Evolutionary conservation across 2,329 filamentous ascomycete genomes (phyloP).

Genomic region (Phyllosticta capitalensis): DNA sequence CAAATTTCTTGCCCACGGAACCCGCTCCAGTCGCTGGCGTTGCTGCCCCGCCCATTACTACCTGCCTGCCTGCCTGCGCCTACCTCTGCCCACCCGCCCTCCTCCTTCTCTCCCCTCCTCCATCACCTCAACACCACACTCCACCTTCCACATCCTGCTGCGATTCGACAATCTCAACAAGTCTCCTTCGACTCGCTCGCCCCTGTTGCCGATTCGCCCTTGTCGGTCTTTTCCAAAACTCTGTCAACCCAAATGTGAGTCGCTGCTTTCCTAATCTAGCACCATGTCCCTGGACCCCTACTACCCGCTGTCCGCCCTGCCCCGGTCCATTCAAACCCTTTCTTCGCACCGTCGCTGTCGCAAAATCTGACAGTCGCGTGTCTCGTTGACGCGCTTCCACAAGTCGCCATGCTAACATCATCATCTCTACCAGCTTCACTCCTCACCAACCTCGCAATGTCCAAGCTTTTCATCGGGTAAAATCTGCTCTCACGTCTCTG

Average conservation of each 20-base stretch:
- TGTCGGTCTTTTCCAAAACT: background rate
- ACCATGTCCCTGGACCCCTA: background rate
- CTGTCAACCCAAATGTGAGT: background rate
- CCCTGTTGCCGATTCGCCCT: slow-evolving; percentile 12
- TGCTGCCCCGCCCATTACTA: background rate
- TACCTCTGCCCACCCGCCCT: background rate
- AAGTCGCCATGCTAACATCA: background rate
- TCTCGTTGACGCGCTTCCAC: background rate
- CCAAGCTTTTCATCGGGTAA: slow-evolving; percentile 93
- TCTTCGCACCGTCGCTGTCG: background rate
- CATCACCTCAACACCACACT: background rate
- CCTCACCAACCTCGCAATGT: slow-evolving; percentile 48
- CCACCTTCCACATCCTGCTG: background rate
- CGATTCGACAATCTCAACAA: background rate
- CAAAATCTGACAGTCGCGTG: no score
- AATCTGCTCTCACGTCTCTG: slow-evolving; percentile 22
- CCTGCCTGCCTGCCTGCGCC: background rate
- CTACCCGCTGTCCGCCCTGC: background rate
- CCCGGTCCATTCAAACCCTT: background rate
- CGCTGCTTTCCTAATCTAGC: background rate
- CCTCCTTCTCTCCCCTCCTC: background rate
- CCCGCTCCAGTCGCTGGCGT: background rate
- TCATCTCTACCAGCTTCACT: background rate
- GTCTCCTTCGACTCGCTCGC: background rate
- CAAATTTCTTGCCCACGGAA: background rate